phyloP scores from a whole-genome alignment of 768 basidiomycete genomes.

The Lepiota brunneoincarnata region DNA sequence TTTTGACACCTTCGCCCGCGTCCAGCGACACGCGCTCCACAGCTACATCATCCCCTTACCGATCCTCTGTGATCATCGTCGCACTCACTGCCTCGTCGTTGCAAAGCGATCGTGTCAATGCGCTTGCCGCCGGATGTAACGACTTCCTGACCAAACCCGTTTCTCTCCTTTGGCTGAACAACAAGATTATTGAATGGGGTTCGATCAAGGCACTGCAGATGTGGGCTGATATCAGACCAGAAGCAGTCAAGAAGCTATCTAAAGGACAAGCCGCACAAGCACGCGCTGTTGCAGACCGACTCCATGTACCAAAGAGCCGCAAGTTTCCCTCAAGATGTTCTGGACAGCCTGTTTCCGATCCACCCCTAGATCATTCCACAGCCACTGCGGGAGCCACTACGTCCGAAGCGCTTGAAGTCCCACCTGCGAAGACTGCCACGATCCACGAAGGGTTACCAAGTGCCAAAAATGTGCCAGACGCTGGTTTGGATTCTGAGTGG shows the following conservation, averaged over 20 bases:
- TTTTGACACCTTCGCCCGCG: slow-evolving; percentile 27
- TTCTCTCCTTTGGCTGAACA: slow-evolving; percentile 91
- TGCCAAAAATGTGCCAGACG: neutral
- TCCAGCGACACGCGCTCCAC: slow-evolving; percentile 39
- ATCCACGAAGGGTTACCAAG: neutral
- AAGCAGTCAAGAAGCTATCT: slow-evolving; percentile 38
- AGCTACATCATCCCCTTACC: slow-evolving; percentile 62
- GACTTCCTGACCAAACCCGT: slow-evolving; percentile 99
- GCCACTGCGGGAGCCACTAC: slow-evolving; percentile 16
- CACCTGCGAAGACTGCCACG: neutral
- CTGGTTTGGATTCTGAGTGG: neutral
- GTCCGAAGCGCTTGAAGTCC: neutral
- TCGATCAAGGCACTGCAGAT: slow-evolving; percentile 93
- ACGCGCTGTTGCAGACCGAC: slow-evolving; percentile 41
- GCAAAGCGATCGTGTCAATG: slow-evolving; percentile 93
- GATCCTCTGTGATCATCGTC: slow-evolving; percentile 96
- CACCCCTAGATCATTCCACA: slow-evolving; percentile 20
- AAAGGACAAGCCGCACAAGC: slow-evolving; percentile 39
- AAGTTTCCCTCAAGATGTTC: slow-evolving; percentile 22
- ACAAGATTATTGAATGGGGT: slow-evolving; percentile 99
- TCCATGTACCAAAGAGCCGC: slow-evolving; percentile 40
- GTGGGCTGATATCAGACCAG: slow-evolving; percentile 82
- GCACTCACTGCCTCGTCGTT: slow-evolving; percentile 96
- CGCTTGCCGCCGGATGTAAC: slow-evolving; percentile 98
- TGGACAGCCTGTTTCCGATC: slow-evolving; percentile 20